Evolutionary conservation across 345 rosid species (phyloP).

Genomic region (Lepidium aucheri): DNA sequence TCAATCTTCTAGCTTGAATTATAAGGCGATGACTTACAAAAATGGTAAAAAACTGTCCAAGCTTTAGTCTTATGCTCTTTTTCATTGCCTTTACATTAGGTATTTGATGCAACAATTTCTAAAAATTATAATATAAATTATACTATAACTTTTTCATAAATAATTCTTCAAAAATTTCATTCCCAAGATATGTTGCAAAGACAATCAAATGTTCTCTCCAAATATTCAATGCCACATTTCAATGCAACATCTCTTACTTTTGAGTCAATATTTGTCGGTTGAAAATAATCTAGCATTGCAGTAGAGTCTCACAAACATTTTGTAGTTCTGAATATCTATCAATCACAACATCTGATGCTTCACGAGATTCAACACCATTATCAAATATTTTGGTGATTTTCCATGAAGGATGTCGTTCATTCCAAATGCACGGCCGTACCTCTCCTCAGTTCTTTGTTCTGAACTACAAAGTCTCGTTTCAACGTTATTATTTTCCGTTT

Average conservation of each 20-base stretch:
- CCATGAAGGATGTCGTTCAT: constrained; percentile 81
- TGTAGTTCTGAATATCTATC: constrained; percentile 95
- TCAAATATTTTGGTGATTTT: constrained; percentile 91
- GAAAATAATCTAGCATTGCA: constrained; percentile 68
- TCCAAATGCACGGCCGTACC: constrained; percentile 65
- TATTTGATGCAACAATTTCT: no score
- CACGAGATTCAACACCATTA: constrained; percentile 83
- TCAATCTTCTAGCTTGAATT: no score
- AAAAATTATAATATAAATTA: no score
- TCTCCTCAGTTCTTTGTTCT: constrained; percentile 33
- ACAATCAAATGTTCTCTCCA: constrained; percentile 96
- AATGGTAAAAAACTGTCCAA: no score
- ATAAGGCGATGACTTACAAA: no score
- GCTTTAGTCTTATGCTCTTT: no score
- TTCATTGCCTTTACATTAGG: no score
- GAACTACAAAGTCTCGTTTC: constrained; percentile 26
- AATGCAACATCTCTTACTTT: constrained; percentile 81
- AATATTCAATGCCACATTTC: constrained; percentile 88
- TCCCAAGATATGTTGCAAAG: constrained; percentile 94
- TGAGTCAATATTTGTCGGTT: constrained; percentile 87
- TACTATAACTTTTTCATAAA: no score
- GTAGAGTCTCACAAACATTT: constrained; percentile 88
- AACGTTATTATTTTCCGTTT: constrained; percentile 44
- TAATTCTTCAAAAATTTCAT: constrained; percentile 88
- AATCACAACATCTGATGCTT: constrained; percentile 82